Evolutionary conservation across 2,329 filamentous ascomycete genomes (phyloP).

Genomic region (Trichophyton equinum): DNA sequence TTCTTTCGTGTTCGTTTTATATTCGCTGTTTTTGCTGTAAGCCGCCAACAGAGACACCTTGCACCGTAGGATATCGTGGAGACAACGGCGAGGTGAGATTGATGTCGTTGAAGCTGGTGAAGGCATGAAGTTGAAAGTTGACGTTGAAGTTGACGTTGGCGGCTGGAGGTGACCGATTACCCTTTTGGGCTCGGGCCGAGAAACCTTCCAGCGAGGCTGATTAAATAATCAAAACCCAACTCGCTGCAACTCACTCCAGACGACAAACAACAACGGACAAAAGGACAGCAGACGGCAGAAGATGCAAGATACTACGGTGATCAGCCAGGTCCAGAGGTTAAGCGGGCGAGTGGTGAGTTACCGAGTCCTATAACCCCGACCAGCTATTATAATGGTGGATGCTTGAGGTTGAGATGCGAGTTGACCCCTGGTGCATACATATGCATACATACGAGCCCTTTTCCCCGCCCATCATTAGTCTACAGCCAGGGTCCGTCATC

Average conservation of each 20-base stretch:
- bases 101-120: background rate
- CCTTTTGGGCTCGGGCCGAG: conserved; percentile 1
- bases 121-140: background rate
- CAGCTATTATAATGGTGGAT: background rate
- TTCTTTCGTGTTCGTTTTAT: background rate
- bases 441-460: background rate
- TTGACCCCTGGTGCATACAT: background rate
- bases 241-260: background rate
- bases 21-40: background rate
- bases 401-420: background rate
- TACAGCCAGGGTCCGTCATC: background rate
- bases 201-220: background rate
- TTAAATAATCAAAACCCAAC: background rate
- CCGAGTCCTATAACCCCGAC: background rate
- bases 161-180: background rate
- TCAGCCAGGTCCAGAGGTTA: background rate
- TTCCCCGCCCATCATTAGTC: background rate
- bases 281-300: background rate
- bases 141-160: background rate
- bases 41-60: background rate
- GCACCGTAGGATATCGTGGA: background rate
- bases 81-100: background rate
- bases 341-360: background rate
- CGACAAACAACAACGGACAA: background rate
- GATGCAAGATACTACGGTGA: background rate